These are phyloP conservation scores for Vitis amurensis DNA, from an alignment of 164 flowering plant genomes.

Conservation along the genomic window DNA sequence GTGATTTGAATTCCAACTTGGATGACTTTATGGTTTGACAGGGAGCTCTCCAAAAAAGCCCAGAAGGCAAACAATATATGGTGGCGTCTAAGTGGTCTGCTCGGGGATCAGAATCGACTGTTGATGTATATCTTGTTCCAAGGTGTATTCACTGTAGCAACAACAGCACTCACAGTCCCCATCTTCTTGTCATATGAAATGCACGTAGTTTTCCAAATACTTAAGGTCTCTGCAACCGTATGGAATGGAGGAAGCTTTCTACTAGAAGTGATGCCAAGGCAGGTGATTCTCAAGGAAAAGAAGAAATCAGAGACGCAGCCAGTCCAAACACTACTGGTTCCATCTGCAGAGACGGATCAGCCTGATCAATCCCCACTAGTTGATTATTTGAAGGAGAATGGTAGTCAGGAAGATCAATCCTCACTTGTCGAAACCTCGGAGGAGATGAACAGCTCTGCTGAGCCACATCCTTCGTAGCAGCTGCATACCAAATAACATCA, in stretches of 20 bases:
- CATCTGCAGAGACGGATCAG: no score
- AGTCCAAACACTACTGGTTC: background rate
- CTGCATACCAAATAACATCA: slow-evolving; percentile 8
- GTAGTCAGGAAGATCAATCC: slow-evolving; percentile 10
- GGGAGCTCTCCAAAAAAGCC: slow-evolving; percentile 97
- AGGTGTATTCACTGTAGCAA: slow-evolving; percentile 84
- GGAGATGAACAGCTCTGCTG: slow-evolving; percentile 7
- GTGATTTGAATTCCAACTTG: no score
- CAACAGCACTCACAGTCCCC: slow-evolving; percentile 90
- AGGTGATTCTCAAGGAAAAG: slow-evolving; percentile 86
- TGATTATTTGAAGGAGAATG: no score
- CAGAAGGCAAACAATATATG: slow-evolving; percentile 85
- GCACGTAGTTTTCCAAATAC: slow-evolving; percentile 74
- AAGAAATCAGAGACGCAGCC: slow-evolving; percentile 66
- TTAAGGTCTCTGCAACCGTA: slow-evolving; percentile 80
- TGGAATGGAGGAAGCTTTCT: slow-evolving; percentile 97
- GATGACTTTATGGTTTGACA: slow-evolving; percentile 17
- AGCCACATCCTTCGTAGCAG: slow-evolving; percentile 15
- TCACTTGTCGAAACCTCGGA: slow-evolving; percentile 7
- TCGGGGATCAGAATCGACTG: slow-evolving; percentile 90
- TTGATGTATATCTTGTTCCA: slow-evolving; percentile 82
- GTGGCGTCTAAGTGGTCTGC: slow-evolving; percentile 94
- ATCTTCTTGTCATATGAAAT: slow-evolving; percentile 80
- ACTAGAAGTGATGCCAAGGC: slow-evolving; percentile 94
- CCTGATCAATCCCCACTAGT: no score